Evolutionary conservation across 2,329 filamentous ascomycete species (phyloP).

Genomic region (Talaromyces sp.): DNA sequence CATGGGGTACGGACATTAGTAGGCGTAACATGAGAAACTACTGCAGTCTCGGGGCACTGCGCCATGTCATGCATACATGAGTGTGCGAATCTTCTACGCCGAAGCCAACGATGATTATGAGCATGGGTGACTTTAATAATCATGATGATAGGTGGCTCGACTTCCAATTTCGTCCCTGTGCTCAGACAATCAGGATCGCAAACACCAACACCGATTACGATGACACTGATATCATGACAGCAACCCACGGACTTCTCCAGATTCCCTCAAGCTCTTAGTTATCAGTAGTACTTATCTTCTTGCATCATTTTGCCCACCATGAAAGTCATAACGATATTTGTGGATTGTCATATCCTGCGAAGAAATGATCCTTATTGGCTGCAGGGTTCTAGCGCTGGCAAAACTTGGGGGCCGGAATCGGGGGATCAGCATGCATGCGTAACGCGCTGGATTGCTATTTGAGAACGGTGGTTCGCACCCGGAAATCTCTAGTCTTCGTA

Average conservation of each 20-base stretch:
- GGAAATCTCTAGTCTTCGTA: neutral
- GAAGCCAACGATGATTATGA: neutral
- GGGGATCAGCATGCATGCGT: slow-evolving; percentile 3
- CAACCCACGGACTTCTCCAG: neutral
- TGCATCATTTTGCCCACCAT: neutral
- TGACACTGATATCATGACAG: neutral
- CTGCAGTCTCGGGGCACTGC: neutral
- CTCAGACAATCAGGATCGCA: neutral
- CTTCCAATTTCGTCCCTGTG: neutral
- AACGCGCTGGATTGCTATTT: neutral
- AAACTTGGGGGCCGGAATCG: neutral
- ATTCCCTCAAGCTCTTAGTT: neutral
- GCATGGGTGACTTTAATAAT: neutral
- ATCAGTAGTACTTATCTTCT: neutral
- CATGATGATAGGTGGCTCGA: neutral
- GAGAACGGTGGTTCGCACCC: neutral
- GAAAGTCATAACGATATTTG: neutral
- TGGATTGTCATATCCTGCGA: neutral
- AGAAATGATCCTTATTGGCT: neutral
- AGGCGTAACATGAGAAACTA: neutral
- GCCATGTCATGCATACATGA: neutral
- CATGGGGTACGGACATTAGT: neutral
- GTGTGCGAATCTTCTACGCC: neutral
- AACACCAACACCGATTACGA: neutral
- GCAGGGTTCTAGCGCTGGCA: no score